Base-by-base conservation (phyloP, 192 early-diverging fungal species). In the Backusella tuberculispora region DNA sequence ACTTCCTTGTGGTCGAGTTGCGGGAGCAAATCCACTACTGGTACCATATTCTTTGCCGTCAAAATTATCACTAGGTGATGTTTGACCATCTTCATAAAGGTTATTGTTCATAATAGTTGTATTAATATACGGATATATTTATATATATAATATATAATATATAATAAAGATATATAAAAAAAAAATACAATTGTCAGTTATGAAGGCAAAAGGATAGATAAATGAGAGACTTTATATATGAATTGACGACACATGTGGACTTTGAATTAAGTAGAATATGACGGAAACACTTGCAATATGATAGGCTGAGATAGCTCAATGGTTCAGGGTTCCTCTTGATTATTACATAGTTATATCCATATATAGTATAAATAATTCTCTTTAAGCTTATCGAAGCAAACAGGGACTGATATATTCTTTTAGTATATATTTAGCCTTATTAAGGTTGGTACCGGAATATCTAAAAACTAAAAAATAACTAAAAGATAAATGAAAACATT, bases 51-150 rank as follows among this genome's bases (percentile, higher is more conserved):
- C 53, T 56, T 56, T 56, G 12, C 2, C 53, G 21, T 12, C 10
- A 56, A 24, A 56, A 21, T 24, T 10, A 10, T 21, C 19, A 56
- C 13, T 10, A 21, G 53, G 53, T 56, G 53, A 56, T 56, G 21
- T 56, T 56, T 56, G 53, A 9, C 53, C 53, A 56, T 56, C 53
- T 56, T 56, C 53, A 56, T 24, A 56, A 24, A 24, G 53, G 13
- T 1, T 56, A 9, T 56, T 56, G 21, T 26, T 56, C 53, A 56
- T 56, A 24, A 56, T 56, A 56, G n/a, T 24, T 12, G 42, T 43
- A 43, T 43, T 43, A 34, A 34, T 34, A 34, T 2, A 34, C 29
- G 2, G 29, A 34, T 56, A 4, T 10, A 21, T 56, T 56, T 26
- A 24, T 56, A 21, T 56, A 50, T 34, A 34, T 34, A 0, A 1